These are phyloP conservation scores for Taphrina betulina DNA, from an alignment of 1,139 yeast genomes.

Conservation along the genomic window DNA sequence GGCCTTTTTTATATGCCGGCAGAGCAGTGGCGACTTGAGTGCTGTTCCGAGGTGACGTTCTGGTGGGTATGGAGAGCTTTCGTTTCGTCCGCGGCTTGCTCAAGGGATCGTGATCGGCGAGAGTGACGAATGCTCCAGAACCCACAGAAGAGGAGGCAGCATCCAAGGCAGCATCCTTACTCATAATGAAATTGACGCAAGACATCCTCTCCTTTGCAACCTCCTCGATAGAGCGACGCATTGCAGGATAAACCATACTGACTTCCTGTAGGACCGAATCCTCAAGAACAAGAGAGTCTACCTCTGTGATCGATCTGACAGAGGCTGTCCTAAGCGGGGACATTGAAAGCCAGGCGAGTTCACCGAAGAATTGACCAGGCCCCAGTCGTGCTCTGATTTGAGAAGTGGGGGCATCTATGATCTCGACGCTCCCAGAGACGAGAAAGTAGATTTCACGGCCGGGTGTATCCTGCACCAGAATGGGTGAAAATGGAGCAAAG, in stretches of 20 bases:
- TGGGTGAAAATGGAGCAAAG: slow-evolving; percentile 58
- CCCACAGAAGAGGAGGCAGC: slow-evolving; percentile 10
- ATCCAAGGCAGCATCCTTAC: not conserved
- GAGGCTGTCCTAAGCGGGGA: slow-evolving; percentile 59
- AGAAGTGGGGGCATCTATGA: slow-evolving; percentile 49
- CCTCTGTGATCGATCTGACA: slow-evolving; percentile 59
- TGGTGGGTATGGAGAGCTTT: slow-evolving; percentile 9
- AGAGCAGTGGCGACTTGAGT: slow-evolving; percentile 5
- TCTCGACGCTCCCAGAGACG: slow-evolving; percentile 69
- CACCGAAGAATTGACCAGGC: slow-evolving; percentile 70
- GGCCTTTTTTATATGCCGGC: not conserved
- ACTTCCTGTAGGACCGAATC: slow-evolving; percentile 55
- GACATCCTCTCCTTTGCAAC: slow-evolving; percentile 62
- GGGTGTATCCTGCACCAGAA: slow-evolving; percentile 58
- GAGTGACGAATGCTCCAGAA: slow-evolving; percentile 11
- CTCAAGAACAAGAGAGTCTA: slow-evolving; percentile 60
- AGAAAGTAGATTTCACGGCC: slow-evolving; percentile 68
- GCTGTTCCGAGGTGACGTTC: slow-evolving; percentile 6
- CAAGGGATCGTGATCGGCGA: slow-evolving; percentile 18
- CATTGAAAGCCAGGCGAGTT: slow-evolving; percentile 64
- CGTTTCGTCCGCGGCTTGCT: slow-evolving; percentile 6
- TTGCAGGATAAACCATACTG: slow-evolving; percentile 58
- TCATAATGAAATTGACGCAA: slow-evolving; percentile 38
- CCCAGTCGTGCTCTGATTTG: slow-evolving; percentile 58
- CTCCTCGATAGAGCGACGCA: slow-evolving; percentile 58